These are phyloP conservation scores for Saturnispora silvae DNA, from an alignment of 805 yeast genomes.

Conservation along the genomic window DNA sequence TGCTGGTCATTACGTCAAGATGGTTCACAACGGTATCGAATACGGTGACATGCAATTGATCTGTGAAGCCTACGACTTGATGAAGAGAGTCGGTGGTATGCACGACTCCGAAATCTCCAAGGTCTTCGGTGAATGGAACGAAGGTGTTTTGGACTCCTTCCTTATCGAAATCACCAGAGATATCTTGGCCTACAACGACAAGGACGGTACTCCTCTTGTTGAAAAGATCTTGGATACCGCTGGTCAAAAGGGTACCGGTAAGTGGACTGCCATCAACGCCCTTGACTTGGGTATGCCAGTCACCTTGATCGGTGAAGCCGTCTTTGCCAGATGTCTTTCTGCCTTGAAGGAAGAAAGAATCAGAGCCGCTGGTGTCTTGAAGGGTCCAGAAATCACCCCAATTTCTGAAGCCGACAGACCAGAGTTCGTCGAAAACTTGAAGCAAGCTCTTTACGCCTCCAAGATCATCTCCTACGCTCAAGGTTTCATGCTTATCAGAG, in stretches of 20 bases:
- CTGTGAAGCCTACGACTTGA: constrained; percentile 92
- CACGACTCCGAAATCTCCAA: constrained; percentile 86
- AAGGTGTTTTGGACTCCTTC: constrained; percentile 95
- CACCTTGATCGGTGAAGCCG: constrained; percentile 97
- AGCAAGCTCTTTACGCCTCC: constrained; percentile 97
- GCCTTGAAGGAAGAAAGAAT: constrained; percentile 87
- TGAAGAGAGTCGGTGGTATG: constrained; percentile 91
- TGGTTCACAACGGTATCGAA: constrained; percentile 99
- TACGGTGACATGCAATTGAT: constrained; percentile 99
- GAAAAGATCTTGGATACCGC: constrained; percentile 96
- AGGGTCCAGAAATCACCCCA: constrained; percentile 66
- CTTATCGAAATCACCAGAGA: constrained; percentile 94
- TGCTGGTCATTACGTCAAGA: constrained; percentile 97
- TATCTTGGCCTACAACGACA: constrained; percentile 79
- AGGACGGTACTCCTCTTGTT: constrained; percentile 84
- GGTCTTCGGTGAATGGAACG: constrained; percentile 89
- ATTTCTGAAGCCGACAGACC: constrained; percentile 64
- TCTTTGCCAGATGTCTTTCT: constrained; percentile 90
- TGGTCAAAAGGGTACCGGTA: constrained; percentile 99
- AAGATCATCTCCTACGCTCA: constrained; percentile 97
- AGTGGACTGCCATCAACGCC: constrained; percentile 99
- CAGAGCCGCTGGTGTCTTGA: constrained; percentile 66
- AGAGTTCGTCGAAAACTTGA: constrained; percentile 83
- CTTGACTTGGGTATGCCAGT: constrained; percentile 97
- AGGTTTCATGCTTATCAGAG: constrained; percentile 98